Percentiles rank a stretch among this genome's conserved stretches.
phyloP scores from a whole-genome alignment of 331 rosid species.

The Stylosanthes scabra region DNA sequence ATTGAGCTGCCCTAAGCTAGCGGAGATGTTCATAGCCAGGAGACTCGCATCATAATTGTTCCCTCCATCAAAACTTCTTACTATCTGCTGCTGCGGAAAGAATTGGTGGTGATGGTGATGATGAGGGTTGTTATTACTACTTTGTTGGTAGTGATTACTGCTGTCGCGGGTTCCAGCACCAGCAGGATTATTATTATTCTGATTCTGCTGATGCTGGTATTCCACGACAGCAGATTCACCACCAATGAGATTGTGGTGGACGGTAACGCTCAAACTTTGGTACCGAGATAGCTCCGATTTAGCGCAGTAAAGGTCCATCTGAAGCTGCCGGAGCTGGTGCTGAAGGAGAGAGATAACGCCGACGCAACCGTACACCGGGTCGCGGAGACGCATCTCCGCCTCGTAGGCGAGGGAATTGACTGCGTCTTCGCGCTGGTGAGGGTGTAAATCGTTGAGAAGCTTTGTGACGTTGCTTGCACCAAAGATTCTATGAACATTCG shows the following conservation, averaged over 20 bases:
- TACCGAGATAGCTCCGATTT: slow-evolving; percentile 89
- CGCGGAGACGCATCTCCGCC: slow-evolving; percentile 97
- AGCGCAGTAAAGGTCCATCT: slow-evolving; percentile 86
- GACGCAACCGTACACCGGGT: slow-evolving; percentile 95
- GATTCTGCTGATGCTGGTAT: slow-evolving; percentile 45
- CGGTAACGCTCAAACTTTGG: slow-evolving; percentile 47
- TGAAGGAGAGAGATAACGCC: slow-evolving; percentile 96
- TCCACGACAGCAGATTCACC: slow-evolving; percentile 40
- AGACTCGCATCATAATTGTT: slow-evolving; percentile 70
- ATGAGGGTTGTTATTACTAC: slow-evolving; percentile 4
- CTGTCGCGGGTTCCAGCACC: slow-evolving; percentile 33
- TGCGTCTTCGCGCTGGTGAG: slow-evolving; percentile 94
- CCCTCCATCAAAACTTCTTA: slow-evolving; percentile 57
- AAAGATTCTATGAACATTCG: slow-evolving; percentile 88
- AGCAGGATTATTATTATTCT: neutral
- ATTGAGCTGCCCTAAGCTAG: slow-evolving; percentile 74
- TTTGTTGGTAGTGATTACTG: neutral
- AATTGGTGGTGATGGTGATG: slow-evolving; percentile 69
- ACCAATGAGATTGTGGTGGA: slow-evolving; percentile 56
- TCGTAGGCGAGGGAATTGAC: slow-evolving; percentile 95
- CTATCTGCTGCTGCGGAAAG: slow-evolving; percentile 49
- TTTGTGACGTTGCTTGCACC: slow-evolving; percentile 96
- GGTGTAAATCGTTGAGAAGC: slow-evolving; percentile 89
- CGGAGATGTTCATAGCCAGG: slow-evolving; percentile 78
- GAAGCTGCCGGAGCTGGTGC: slow-evolving; percentile 93